These are phyloP conservation scores for Rosa multiflora DNA, from an alignment of 306 rosid species.

Conservation along the genomic window DNA sequence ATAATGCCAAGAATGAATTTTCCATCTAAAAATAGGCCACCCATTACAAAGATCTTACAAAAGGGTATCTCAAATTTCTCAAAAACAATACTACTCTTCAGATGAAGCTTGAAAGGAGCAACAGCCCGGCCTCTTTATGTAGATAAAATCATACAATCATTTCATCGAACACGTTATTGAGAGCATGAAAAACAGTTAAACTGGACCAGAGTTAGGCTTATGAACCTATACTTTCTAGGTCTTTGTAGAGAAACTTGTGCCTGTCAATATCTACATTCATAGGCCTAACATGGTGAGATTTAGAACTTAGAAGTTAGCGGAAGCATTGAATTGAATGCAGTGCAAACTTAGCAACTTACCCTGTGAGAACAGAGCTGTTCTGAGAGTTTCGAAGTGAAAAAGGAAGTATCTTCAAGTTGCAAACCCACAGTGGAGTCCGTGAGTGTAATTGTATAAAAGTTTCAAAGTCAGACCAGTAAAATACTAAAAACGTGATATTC, in stretches of 20 bases:
- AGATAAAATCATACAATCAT: neutral
- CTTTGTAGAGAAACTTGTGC: neutral
- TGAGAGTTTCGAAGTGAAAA: neutral
- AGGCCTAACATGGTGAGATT: neutral
- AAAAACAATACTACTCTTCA: neutral
- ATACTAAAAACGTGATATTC: neutral
- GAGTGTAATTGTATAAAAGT: neutral
- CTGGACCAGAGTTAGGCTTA: no score
- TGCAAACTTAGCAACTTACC: conserved; percentile 21
- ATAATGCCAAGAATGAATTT: no score
- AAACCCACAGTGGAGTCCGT: neutral
- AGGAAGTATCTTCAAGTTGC: neutral
- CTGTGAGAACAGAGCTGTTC: neutral
- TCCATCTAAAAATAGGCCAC: neutral
- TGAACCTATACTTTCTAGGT: no score
- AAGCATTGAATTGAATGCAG: conserved; percentile 37
- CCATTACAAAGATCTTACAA: conserved; percentile 27
- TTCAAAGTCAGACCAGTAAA: neutral
- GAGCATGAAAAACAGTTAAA: neutral
- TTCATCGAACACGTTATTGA: neutral
- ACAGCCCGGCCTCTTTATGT: neutral
- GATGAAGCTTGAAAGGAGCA: neutral
- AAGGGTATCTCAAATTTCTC: neutral
- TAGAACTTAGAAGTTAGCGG: neutral
- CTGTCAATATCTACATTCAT: no score